phyloP scores from a whole-genome alignment of 2,329 filamentous ascomycete species.

The Fusarium miscanthi region DNA sequence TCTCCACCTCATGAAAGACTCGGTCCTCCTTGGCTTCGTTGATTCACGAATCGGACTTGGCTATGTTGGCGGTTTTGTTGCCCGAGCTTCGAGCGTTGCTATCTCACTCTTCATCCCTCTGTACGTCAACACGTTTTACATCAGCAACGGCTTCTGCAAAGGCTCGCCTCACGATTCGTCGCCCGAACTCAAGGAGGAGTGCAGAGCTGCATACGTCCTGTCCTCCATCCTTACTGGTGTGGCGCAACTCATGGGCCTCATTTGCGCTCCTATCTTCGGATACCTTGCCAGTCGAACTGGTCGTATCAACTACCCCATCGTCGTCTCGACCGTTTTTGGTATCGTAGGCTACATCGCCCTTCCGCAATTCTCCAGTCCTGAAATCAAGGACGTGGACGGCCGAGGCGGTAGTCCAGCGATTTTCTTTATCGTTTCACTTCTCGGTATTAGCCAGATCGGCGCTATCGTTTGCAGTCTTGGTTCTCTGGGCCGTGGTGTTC shows the following conservation, averaged over 20 bases:
- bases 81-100: conserved; percentile 91
- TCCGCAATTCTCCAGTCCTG: conserved; percentile 80
- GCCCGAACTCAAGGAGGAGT: conserved; percentile 84
- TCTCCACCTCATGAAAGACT: conserved; percentile 68
- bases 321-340: conserved; percentile 77
- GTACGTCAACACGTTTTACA: conserved; percentile 91
- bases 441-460: conserved; percentile 94
- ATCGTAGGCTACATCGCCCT: conserved; percentile 83
- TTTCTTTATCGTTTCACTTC: conserved; percentile 80
- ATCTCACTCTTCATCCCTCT: conserved; percentile 96
- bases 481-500: conserved; percentile 82
- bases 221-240: conserved; percentile 89
- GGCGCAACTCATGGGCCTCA: conserved; percentile 85
- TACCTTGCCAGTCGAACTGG: conserved; percentile 78
- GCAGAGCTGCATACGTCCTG: conserved; percentile 86
- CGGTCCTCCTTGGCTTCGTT: conserved; percentile 76
- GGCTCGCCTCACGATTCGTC: conserved; percentile 71
- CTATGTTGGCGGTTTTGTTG: conserved; percentile 94
- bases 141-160: conserved; percentile 81
- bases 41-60: conserved; percentile 85
- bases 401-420: conserved; percentile 75
- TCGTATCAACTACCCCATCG: conserved; percentile 77
- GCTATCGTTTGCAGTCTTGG: conserved; percentile 97
- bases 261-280: conserved; percentile 89
- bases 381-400: conserved; percentile 72